These are phyloP conservation scores for Diaporthe humulicola DNA, from an alignment of 2,329 filamentous ascomycete genomes.

Conservation along the genomic window DNA sequence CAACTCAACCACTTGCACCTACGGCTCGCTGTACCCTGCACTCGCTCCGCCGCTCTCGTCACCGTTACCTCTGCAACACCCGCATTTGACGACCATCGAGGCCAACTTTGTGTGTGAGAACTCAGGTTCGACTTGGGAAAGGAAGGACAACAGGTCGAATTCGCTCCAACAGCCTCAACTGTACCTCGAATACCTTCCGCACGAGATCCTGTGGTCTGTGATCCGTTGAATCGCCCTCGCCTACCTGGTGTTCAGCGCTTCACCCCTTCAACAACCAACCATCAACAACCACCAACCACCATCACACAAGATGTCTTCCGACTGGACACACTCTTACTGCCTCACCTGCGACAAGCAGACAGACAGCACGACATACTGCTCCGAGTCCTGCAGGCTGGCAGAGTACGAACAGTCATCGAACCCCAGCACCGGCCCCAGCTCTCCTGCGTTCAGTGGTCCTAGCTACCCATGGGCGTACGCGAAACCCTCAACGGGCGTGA, in stretches of 20 bases:
- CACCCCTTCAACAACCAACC: neutral
- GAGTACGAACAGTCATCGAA: slow-evolving; percentile 80
- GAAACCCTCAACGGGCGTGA: slow-evolving; percentile 48
- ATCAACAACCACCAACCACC: slow-evolving; percentile 41
- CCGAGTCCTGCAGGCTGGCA: slow-evolving; percentile 88
- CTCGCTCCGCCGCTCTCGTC: slow-evolving; percentile 15
- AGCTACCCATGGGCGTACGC: slow-evolving; percentile 61
- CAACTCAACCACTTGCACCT: neutral
- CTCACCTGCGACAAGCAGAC: slow-evolving; percentile 93
- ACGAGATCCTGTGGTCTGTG: neutral
- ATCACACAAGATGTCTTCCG: slow-evolving; percentile 63
- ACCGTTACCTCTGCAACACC: slow-evolving; percentile 1
- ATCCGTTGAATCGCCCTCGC: neutral
- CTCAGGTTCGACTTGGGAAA: neutral
- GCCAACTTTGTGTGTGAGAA: neutral
- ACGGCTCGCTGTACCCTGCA: neutral
- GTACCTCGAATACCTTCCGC: neutral
- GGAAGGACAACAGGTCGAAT: neutral
- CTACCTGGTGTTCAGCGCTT: slow-evolving; percentile 8
- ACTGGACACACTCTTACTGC: slow-evolving; percentile 94
- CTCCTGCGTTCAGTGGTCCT: slow-evolving; percentile 64
- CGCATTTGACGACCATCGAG: neutral
- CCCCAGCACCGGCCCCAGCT: slow-evolving; percentile 70
- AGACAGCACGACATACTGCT: slow-evolving; percentile 87
- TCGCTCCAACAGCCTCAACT: neutral